Evolutionary conservation across 2,329 filamentous ascomycete genomes (phyloP), one percentile per base, ranked within the genome.

Genomic region (Pseudogymnoascus sp.): DNA sequence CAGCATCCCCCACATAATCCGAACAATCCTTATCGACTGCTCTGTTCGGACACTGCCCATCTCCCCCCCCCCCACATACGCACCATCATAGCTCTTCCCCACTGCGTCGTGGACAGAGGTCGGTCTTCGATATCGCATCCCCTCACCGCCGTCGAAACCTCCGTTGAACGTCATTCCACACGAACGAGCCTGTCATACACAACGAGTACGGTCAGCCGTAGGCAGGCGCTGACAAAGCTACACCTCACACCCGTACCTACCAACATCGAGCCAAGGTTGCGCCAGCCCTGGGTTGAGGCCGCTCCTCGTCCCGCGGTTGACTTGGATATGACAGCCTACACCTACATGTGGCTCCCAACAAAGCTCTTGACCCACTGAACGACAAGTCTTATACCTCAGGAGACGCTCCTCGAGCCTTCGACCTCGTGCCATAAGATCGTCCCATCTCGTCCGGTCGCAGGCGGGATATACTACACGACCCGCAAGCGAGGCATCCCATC

Each of bases 191-290:
- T 19, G 39, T 43, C 39, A 43, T 19, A 43, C n/a, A 19, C 39
- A 39, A n/a, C 13, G 19, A 43, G 39, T 19, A 43, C 39, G 16
- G n/a, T 43, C 39, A 19, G 39, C n/a, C 13, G 39, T 43, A 43
- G n/a, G 39, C 39, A 19, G 39, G 39, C 39, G 39, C 39, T 43
- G 39, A 43, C 39, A 43, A 21, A 43, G 39, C 39, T 8, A 21
- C 3, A 43, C 39, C 16, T 7, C 4, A 43, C 39, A n/a, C 39
- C 39, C 6, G 39, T 21, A 43, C 39, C 39, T 43, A 21, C 39
- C 39, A 43, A 43, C 75, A 69, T 67, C 76, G 36, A 73, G 75
- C 37, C 75, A 74, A 10, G 62, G 69, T 64, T 71, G 70, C 57
- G 60, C 70, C 45, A 61, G 69, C 39, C 36, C 39, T 43, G n/a